Evolutionary conservation across 768 basidiomycete species (phyloP).

Genomic region (Collybiopsis luxurians): DNA sequence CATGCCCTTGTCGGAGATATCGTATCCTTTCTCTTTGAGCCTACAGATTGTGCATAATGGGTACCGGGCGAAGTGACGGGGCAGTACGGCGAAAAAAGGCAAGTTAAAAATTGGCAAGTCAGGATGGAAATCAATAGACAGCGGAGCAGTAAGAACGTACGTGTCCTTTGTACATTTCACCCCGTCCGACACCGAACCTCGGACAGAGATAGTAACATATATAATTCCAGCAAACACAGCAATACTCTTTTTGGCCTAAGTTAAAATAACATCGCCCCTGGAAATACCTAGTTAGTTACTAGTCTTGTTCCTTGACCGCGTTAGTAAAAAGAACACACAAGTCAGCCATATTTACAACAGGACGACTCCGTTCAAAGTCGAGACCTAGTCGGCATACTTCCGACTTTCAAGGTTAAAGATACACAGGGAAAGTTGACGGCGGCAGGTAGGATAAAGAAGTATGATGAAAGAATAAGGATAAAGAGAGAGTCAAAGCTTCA

Average conservation of each 20-base stretch:
- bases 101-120: background rate
- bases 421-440: too few relatives aligned
- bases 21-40: conserved; percentile 54
- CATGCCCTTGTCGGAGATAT: conserved; percentile 58
- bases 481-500: too few relatives aligned
- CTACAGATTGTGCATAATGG: too few relatives aligned
- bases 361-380: too few relatives aligned
- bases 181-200: conserved; percentile 36
- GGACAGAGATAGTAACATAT: conserved; percentile 37
- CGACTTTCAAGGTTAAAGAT: too few relatives aligned
- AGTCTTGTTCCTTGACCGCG: conserved; percentile 32
- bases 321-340: too few relatives aligned
- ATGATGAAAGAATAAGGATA: too few relatives aligned
- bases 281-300: too few relatives aligned
- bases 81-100: background rate
- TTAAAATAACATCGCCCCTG: conserved; percentile 41
- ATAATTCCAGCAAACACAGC: conserved; percentile 44
- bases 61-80: background rate
- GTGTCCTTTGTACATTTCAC: conserved; percentile 51
- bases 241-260: conserved; percentile 36
- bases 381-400: too few relatives aligned
- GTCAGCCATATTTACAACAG: too few relatives aligned
- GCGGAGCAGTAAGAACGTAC: conserved; percentile 33
- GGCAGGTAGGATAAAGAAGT: too few relatives aligned
- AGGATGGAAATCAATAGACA: background rate